Conservation (phyloP, 345 rosid genomes). For the Punica granatum region DNA sequence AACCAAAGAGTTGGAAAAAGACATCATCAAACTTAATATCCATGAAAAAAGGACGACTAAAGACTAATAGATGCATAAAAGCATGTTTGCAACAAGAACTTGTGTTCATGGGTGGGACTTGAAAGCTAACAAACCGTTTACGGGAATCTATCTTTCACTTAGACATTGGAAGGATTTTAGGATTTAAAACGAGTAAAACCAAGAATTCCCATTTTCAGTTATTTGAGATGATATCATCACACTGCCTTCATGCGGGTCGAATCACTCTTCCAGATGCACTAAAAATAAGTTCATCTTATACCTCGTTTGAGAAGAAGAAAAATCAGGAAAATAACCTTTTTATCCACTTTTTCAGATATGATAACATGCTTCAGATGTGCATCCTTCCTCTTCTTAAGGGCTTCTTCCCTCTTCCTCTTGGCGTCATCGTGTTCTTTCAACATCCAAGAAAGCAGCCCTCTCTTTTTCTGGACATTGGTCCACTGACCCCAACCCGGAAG, state of each 20-base stretch:
- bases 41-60: neutral
- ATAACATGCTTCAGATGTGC: conserved; percentile 68
- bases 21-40: neutral
- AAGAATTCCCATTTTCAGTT: too few species aligned
- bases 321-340: conserved; percentile 41
- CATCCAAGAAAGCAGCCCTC: conserved; percentile 83
- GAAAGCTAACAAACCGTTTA: too few species aligned
- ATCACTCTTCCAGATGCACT: neutral
- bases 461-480: conserved; percentile 65
- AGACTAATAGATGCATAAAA: neutral
- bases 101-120: too few species aligned
- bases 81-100: too few species aligned
- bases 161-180: neutral
- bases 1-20: neutral
- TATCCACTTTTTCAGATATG: conserved; percentile 79
- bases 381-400: conserved; percentile 77
- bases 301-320: neutral
- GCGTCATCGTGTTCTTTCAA: conserved; percentile 62
- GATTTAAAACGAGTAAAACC: too few species aligned
- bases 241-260: too few species aligned
- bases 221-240: neutral
- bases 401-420: conserved; percentile 54
- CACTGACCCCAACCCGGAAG: conserved; percentile 97
- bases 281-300: neutral
- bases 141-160: neutral